Conservation (phyloP, 2,329 filamentous ascomycete species). For the Helotiales sp. region DNA sequence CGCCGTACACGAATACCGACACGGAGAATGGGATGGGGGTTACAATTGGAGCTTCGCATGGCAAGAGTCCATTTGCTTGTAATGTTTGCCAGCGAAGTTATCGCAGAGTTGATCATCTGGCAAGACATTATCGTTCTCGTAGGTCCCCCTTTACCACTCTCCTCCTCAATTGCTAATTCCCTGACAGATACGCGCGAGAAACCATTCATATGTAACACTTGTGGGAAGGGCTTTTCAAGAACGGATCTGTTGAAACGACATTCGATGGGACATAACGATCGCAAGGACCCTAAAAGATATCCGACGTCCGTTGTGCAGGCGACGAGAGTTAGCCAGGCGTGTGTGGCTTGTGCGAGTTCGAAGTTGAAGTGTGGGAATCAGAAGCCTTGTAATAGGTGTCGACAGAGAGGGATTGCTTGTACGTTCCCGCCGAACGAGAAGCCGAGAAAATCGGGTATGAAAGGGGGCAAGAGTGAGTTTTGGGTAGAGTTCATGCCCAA, state of each 20-base stretch:
- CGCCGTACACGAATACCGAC: background rate
- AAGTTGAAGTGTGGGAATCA: background rate
- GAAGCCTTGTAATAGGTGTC: background rate
- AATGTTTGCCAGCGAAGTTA: constrained; percentile 1
- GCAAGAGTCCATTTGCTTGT: background rate
- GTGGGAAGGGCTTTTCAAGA: background rate
- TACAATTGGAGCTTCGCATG: too few relatives aligned
- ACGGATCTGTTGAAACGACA: background rate
- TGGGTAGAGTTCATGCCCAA: background rate
- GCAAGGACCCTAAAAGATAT: background rate
- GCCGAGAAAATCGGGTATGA: background rate
- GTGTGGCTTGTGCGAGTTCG: background rate
- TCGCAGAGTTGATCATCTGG: background rate
- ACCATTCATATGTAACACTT: background rate
- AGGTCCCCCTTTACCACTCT: background rate
- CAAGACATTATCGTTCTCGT: background rate
- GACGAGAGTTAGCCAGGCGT: background rate
- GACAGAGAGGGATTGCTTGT: background rate
- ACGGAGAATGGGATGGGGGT: background rate
- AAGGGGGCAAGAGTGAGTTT: background rate
- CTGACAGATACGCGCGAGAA: background rate
- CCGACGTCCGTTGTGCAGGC: background rate
- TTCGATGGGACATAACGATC: background rate
- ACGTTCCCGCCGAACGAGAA: background rate
- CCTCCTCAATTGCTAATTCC: background rate